Conservation (phyloP, 768 basidiomycete species). For the Austroboletus eburneus region DNA sequence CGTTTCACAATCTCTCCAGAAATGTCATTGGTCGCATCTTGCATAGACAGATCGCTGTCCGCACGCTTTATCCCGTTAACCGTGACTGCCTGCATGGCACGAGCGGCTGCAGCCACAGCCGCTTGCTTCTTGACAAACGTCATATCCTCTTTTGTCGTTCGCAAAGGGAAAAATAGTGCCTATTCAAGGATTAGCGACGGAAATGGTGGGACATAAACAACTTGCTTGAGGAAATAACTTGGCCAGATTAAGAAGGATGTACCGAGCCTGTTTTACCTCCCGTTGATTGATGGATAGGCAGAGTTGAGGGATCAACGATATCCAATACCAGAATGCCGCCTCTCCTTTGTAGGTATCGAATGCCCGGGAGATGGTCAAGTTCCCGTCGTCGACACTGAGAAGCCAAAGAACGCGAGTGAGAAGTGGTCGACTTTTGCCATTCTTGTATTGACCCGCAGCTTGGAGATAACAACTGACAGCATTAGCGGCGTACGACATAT, state of each 20-base stretch:
- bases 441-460: conserved; percentile 94
- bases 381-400: conserved; percentile 82
- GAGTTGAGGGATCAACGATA: conserved; percentile 92
- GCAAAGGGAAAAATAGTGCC: conserved; percentile 94
- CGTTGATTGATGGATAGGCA: conserved; percentile 84
- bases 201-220: conserved; percentile 4
- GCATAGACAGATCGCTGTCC: conserved; percentile 29
- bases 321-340: conserved; percentile 98
- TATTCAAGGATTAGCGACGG: conserved; percentile 31
- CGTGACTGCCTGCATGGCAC: conserved; percentile 26
- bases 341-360: conserved; percentile 97
- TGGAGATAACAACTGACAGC: conserved; percentile 98
- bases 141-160: conserved; percentile 79
- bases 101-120: conserved; percentile 31
- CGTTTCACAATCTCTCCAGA: conserved; percentile 25
- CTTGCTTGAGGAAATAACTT: conserved; percentile 88
- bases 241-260: conserved; percentile 84
- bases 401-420: conserved; percentile 95
- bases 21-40: conserved; percentile 27
- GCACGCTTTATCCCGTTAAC: conserved; percentile 28
- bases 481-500: conserved; percentile 74
- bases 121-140: conserved; percentile 41
- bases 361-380: conserved; percentile 66
- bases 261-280: conserved; percentile 90
- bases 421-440: conserved; percentile 84